Evolutionary conservation across 306 rosid species (phyloP), one percentile per base, ranked within the genome.

Genomic region (Casuarina equisetifolia): DNA sequence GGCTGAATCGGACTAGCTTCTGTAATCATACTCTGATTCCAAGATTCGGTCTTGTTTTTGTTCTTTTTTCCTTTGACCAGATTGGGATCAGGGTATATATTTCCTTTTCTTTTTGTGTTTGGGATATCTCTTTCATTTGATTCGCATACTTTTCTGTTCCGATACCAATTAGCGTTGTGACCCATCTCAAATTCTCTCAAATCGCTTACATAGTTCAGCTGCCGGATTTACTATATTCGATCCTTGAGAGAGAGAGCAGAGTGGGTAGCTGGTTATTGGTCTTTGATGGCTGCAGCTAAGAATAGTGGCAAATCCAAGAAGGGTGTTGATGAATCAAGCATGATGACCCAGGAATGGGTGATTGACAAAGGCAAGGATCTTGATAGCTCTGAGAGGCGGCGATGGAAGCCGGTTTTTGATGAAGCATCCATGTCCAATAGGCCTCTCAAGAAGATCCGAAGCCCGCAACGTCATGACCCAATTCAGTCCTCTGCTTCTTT

Each of bases 381-480:
- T 20, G 83, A 79, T 67, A 80, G 79, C 78, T 63, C 74, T 57
- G 88, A 81, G 78, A 81, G 85, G 49, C 78, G 13, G 15, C 93
- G 70, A 69, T 83, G 90, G 90, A 85, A 82, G 82, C 90, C 86
- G 15, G 80, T 82, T 86, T 86, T 79, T 74, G 86, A 84, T 76
- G 92, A 84, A n/a, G 81, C 83, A 71, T 87, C 91, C 82, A 19
- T 80, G 82, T 78, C 89, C 12, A 53, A 64, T 20, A 87, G 92
- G 44, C 97, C 98, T 84, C 80, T 83, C n/a, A 95, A 95, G 88
- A 95, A 95, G 83, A 88, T 81, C 69, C 86, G 82, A 11, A 85
- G 94, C 86, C 97, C 98, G 0, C 78, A 87, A 77, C 86, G 66
- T 54, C 74, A 83, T 4, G 71, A 70, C 81, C 86, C 78, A 9